Percentiles rank a stretch among this genome's conserved stretches.
Conservation (phyloP, 176 grass and related monocot species). For the Tillandsia fasciculata region DNA sequence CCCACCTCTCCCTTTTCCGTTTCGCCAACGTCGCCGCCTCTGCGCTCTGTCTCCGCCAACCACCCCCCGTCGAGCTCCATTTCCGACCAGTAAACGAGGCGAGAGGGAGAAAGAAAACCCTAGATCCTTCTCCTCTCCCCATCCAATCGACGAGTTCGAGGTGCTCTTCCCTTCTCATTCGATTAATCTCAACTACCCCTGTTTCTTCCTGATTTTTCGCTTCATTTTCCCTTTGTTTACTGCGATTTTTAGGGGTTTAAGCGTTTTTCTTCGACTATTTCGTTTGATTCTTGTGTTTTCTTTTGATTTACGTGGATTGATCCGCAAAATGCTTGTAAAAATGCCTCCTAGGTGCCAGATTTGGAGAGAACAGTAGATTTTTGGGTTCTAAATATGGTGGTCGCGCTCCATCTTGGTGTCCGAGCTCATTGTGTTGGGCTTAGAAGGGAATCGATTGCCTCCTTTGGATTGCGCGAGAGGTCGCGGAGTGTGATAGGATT, state of each 20-base stretch:
- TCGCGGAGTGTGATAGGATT: neutral
- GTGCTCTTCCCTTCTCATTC: neutral
- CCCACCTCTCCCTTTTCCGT: neutral
- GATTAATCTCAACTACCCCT: too few relatives aligned
- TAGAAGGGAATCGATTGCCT: neutral
- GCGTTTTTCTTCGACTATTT: neutral
- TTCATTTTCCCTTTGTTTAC: neutral
- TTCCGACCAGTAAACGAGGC: too few relatives aligned
- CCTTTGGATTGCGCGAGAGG: neutral
- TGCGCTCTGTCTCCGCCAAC: neutral
- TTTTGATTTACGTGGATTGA: neutral
- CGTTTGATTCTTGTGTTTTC: neutral
- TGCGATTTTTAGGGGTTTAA: neutral
- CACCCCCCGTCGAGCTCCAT: neutral
- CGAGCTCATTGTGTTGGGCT: neutral
- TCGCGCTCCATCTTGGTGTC: neutral
- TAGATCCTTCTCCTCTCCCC: neutral
- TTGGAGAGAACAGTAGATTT: neutral
- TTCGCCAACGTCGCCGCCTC: neutral
- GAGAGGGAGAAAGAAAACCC: too few relatives aligned
- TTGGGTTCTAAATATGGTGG: neutral
- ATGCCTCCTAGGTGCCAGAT: neutral
- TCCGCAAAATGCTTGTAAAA: neutral
- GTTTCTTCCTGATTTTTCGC: neutral
- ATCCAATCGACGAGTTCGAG: neutral